phyloP scores from a whole-genome alignment of 2,329 filamentous ascomycete genomes.

The Hortaea sp. region DNA sequence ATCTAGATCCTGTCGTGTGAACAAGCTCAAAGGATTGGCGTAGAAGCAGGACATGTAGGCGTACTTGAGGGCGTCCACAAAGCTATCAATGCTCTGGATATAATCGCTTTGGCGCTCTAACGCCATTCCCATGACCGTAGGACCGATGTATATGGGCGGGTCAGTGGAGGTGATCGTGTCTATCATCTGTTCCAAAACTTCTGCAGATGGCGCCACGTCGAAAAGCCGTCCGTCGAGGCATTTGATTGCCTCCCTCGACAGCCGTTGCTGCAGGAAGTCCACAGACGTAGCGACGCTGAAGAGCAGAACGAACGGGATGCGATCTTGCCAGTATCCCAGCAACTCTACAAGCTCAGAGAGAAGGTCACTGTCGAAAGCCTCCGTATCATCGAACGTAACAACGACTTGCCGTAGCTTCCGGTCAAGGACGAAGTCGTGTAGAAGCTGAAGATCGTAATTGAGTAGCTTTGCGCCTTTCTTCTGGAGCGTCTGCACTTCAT shows the following conservation, averaged over 20 bases:
- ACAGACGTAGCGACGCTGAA: slow-evolving; percentile 76
- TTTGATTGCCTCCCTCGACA: slow-evolving; percentile 59
- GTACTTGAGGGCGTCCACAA: slow-evolving; percentile 55
- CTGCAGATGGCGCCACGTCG: slow-evolving; percentile 62
- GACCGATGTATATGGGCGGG: slow-evolving; percentile 52
- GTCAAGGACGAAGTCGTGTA: slow-evolving; percentile 50
- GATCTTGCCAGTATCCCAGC: slow-evolving; percentile 61
- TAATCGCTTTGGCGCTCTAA: slow-evolving; percentile 67
- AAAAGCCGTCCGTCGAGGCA: slow-evolving; percentile 63
- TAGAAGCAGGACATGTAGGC: slow-evolving; percentile 82
- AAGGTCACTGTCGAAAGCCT: slow-evolving; percentile 66
- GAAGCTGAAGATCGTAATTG: slow-evolving; percentile 67
- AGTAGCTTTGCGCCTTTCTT: slow-evolving; percentile 44
- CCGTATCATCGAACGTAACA: slow-evolving; percentile 69
- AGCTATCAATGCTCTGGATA: slow-evolving; percentile 63
- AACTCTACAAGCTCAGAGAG: slow-evolving; percentile 61
- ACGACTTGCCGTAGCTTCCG: slow-evolving; percentile 51
- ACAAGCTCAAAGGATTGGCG: slow-evolving; percentile 61
- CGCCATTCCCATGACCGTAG: slow-evolving; percentile 51
- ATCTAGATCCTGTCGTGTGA: slow-evolving; percentile 37
- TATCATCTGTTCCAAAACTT: slow-evolving; percentile 65
- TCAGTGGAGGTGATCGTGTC: slow-evolving; percentile 51
- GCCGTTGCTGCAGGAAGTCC: slow-evolving; percentile 64
- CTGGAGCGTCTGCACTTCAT: slow-evolving; percentile 33
- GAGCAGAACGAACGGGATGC: slow-evolving; percentile 65